A percentile compares a stretch with the other conserved stretches of the same genome.
These are phyloP conservation scores for Fusarium nygamai DNA, from an alignment of 2,329 filamentous ascomycete genomes.

Conservation along the genomic window DNA sequence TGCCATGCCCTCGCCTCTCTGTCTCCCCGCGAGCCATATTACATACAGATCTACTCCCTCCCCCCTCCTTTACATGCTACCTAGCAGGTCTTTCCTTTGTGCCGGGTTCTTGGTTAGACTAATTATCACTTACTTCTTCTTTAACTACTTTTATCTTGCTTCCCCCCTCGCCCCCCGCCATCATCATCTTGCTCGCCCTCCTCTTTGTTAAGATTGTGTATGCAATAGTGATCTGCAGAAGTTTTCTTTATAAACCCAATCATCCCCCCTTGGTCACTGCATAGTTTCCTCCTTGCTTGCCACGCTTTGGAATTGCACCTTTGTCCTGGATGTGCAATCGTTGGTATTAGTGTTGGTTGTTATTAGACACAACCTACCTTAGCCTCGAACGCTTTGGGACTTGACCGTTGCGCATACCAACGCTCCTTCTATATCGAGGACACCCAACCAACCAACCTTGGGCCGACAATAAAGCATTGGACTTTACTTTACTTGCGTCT, in stretches of 20 bases:
- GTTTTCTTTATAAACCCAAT: slow-evolving; percentile 1
- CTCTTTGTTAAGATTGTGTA: slow-evolving; percentile 8
- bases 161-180: slow-evolving; percentile 14
- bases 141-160: slow-evolving; percentile 33
- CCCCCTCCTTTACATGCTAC: background rate
- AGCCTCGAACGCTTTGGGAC: background rate
- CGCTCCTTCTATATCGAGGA: slow-evolving; percentile 17
- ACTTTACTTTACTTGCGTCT: background rate
- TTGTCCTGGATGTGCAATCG: background rate
- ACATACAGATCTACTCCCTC: slow-evolving; percentile 2
- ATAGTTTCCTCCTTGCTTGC: background rate
- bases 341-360: background rate
- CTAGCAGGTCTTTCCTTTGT: slow-evolving; percentile 17
- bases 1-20: background rate
- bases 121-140: background rate
- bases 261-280: background rate
- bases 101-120: slow-evolving; percentile 19
- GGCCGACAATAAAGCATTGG: background rate
- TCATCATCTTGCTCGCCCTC: slow-evolving; percentile 19
- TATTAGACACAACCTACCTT: background rate
- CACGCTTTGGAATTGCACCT: background rate
- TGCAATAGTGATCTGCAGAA: slow-evolving; percentile 20
- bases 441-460: background rate
- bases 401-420: background rate
- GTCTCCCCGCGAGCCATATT: background rate